These are phyloP conservation scores for Cercospora sesami DNA, from an alignment of 2,329 filamentous ascomycete genomes.

Conservation along the genomic window DNA sequence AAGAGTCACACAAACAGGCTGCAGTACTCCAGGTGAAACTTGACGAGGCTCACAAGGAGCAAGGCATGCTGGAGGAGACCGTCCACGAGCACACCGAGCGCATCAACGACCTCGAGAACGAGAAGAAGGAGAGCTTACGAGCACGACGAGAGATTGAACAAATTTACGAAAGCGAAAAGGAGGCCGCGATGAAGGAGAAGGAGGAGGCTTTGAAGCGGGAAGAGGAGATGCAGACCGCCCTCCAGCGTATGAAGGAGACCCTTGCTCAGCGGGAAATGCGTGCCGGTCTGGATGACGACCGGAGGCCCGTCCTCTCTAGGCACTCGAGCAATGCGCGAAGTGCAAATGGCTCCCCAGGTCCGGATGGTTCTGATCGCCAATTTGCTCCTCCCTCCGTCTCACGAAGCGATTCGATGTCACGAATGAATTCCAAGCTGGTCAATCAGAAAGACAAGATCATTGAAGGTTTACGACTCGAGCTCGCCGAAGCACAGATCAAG, in stretches of 20 bases:
- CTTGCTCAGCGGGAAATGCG: conserved; percentile 71
- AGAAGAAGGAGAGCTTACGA: conserved; percentile 78
- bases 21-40: conserved; percentile 82
- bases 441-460: conserved; percentile 97
- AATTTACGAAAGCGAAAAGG: conserved; percentile 88
- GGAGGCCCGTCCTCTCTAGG: conserved; percentile 52
- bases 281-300: conserved; percentile 52
- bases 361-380: conserved; percentile 59
- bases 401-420: conserved; percentile 71
- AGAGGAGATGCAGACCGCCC: conserved; percentile 85
- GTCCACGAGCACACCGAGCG: conserved; percentile 83
- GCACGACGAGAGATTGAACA: conserved; percentile 89
- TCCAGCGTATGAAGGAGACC: conserved; percentile 88
- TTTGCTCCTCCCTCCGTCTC: conserved; percentile 82
- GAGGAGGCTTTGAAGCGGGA: conserved; percentile 81
- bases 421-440: conserved; percentile 77
- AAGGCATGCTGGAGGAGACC: conserved; percentile 81
- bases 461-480: conserved; percentile 83
- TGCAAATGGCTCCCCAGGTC: conserved; percentile 56
- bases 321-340: conserved; percentile 34
- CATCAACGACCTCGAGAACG: conserved; percentile 75
- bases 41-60: conserved; percentile 80
- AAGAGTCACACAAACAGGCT: conserved; percentile 66
- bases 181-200: conserved; percentile 84
- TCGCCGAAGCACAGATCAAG: conserved; percentile 94